Evolutionary conservation across 768 basidiomycete genomes (phyloP).

Genomic region (Hortiboletus campestris): DNA sequence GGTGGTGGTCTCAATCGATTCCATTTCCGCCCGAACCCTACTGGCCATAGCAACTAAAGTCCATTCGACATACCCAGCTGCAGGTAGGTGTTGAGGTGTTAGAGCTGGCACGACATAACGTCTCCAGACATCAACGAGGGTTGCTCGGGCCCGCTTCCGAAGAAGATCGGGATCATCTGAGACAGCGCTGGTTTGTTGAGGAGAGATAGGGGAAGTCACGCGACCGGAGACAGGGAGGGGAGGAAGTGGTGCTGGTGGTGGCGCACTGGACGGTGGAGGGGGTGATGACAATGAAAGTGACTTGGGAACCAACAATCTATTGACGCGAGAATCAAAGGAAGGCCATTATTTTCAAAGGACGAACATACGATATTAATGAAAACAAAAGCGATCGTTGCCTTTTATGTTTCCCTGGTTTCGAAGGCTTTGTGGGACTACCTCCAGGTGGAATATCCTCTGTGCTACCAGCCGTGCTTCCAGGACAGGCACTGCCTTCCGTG

Average conservation of each 20-base stretch:
- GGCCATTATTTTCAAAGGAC: background rate
- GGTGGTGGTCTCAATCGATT: conserved; percentile 3
- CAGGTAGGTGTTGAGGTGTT: conserved; percentile 28
- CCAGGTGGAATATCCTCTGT: conserved; percentile 15
- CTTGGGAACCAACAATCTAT: conserved; percentile 33
- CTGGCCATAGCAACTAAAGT: conserved; percentile 29
- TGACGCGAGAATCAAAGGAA: background rate
- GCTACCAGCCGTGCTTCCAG: conserved; percentile 18
- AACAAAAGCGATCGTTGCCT: conserved; percentile 70
- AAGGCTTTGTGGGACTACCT: conserved; percentile 24
- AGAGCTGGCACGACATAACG: conserved; percentile 58
- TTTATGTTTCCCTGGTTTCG: conserved; percentile 52
- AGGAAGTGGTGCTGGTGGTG: conserved; percentile 30
- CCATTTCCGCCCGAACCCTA: conserved; percentile 17
- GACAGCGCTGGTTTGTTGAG: conserved; percentile 8
- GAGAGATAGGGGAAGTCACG: conserved; percentile 29
- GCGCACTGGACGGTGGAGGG: conserved; percentile 21
- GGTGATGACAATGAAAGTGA: conserved; percentile 26
- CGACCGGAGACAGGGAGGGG: conserved; percentile 29
- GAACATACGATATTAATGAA: conserved; percentile 57
- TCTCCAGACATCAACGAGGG: conserved; percentile 65
- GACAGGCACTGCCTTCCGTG: conserved; percentile 29
- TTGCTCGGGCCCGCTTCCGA: conserved; percentile 62
- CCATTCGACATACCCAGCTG: conserved; percentile 35
- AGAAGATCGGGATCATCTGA: conserved; percentile 31